A percentile compares a stretch with the other conserved stretches of the same genome.
Evolutionary conservation across 495 filamentous ascomycete genomes (phyloP).

Genomic region (Gamarada debralockiae): DNA sequence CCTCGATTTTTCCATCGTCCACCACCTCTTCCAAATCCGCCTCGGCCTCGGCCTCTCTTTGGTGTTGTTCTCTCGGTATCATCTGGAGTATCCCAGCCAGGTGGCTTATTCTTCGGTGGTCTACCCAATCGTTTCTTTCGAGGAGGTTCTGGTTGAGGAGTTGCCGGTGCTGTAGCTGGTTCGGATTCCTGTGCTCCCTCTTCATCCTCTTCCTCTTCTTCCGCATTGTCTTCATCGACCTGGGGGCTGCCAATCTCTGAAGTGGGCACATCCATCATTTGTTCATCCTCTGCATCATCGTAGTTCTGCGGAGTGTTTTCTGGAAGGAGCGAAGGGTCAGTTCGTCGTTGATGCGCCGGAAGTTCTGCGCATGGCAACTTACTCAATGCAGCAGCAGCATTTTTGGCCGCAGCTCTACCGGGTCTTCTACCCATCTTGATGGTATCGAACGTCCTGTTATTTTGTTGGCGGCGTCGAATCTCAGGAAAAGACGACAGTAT

Average conservation of each 20-base stretch:
- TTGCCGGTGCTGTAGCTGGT: constrained; percentile 34
- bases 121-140: constrained; percentile 80
- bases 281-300: constrained; percentile 43
- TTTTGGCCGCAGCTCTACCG: constrained; percentile 40
- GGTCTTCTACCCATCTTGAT: constrained; percentile 29
- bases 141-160: constrained; percentile 48
- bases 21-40: constrained; percentile 64
- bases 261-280: constrained; percentile 35
- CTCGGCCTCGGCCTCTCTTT: constrained; percentile 64
- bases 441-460: not conserved
- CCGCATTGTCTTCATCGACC: constrained; percentile 34
- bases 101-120: constrained; percentile 77
- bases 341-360: constrained; percentile 7
- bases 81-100: constrained; percentile 65
- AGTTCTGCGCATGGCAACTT: constrained; percentile 13
- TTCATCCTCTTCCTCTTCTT: constrained; percentile 35
- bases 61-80: constrained; percentile 52
- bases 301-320: constrained; percentile 47
- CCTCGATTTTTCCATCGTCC: constrained; percentile 67
- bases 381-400: constrained; percentile 43
- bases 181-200: constrained; percentile 36
- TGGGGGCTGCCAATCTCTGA: constrained; percentile 18
- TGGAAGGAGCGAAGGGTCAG: constrained; percentile 26
- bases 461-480: not conserved
- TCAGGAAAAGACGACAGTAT: no score